Conservation (phyloP, 345 rosid species). For the Eucalyptus erythrocorys region DNA sequence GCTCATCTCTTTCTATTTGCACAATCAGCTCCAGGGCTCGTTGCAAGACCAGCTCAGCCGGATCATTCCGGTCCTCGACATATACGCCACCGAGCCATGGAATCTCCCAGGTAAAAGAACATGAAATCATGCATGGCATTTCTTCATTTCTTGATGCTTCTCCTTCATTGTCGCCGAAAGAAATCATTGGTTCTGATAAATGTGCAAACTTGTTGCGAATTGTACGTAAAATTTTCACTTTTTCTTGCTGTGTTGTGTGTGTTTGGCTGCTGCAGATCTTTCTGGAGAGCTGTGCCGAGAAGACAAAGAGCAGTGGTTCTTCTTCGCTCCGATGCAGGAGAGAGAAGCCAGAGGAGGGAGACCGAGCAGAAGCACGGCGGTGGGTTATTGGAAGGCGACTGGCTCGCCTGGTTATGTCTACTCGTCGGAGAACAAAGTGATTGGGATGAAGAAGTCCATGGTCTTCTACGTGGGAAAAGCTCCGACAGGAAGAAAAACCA, state of each 20-base stretch:
- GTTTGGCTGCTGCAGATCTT: conserved; percentile 19
- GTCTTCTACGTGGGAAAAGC: background rate
- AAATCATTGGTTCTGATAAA: background rate
- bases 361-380: background rate
- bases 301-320: conserved; percentile 3
- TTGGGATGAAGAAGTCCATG: background rate
- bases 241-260: background rate
- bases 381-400: background rate
- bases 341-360: background rate
- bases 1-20: background rate
- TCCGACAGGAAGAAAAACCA: background rate
- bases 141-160: background rate
- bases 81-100: background rate
- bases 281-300: conserved; percentile 49
- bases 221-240: background rate
- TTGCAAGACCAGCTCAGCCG: background rate
- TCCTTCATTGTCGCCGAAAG: background rate
- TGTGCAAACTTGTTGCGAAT: background rate
- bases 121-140: background rate
- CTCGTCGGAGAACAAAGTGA: background rate
- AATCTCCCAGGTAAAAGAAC: background rate
- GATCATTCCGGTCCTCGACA: background rate
- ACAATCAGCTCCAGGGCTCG: background rate
- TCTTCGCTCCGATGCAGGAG: background rate
- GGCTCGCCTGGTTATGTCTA: background rate